These are phyloP conservation scores for Austropuccinia psidii DNA, from an alignment of 1,284 basidiomycete species.

Conservation along the genomic window DNA sequence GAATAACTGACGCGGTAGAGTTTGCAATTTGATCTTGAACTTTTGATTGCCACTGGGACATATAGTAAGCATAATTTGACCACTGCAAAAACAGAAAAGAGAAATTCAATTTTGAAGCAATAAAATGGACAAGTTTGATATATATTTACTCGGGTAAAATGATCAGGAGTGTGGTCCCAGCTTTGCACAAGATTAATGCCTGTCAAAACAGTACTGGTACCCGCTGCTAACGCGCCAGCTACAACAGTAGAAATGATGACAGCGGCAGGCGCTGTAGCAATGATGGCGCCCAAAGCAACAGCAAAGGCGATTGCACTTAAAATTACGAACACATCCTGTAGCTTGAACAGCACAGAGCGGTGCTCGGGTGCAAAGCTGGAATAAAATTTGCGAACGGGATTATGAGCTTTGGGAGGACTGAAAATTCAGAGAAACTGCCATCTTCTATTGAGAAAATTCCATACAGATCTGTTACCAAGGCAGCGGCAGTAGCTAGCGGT, in stretches of 20 bases:
- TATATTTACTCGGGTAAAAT: constrained; percentile 20
- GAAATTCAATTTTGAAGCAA: not conserved
- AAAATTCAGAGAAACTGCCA: not conserved
- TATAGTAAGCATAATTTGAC: constrained; percentile 33
- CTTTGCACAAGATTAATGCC: constrained; percentile 28
- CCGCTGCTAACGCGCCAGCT: constrained; percentile 14
- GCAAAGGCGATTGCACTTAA: constrained; percentile 22
- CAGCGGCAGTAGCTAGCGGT: constrained; percentile 15
- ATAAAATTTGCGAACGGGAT: too few relatives aligned
- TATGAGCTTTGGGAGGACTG: not conserved
- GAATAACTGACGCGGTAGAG: constrained; percentile 10
- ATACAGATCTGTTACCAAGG: constrained; percentile 32
- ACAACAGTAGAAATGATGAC: constrained; percentile 7
- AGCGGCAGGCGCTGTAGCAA: not conserved
- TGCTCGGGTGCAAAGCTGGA: constrained; percentile 22
- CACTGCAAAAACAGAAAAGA: constrained; percentile 1
- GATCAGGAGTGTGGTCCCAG: constrained; percentile 33
- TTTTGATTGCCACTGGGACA: constrained; percentile 36
- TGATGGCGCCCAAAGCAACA: not conserved
- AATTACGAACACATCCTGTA: constrained; percentile 22
- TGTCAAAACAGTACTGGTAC: constrained; percentile 15
- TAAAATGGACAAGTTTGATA: not conserved
- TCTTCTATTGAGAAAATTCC: not conserved
- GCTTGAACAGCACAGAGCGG: constrained; percentile 17
- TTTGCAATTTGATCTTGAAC: constrained; percentile 36